Evolutionary conservation across 805 yeast species (phyloP), one percentile per base, ranked within the genome.

Genomic region (Tetrapisispora pingtungensis): DNA sequence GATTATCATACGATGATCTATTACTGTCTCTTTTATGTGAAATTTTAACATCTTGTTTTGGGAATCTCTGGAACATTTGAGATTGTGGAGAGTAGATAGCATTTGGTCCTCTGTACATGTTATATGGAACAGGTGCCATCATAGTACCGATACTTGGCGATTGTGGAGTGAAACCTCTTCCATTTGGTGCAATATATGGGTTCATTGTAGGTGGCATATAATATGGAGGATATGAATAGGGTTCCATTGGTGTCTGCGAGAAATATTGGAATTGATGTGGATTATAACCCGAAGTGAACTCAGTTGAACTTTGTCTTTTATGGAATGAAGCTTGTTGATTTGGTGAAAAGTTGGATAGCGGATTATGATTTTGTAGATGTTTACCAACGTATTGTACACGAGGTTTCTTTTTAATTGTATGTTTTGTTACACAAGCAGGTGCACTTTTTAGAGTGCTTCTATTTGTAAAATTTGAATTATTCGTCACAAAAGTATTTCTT

Each of bases 331-430:
- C 13, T 17, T 33, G 17, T 24, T 19, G 28, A 34, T 35, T 14
- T 20, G 18, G 13, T 20, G 37, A 13, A 4, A 36, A 24, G 10
- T 7, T 27, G 26, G 36, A 10, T 7, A 2, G 5, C 15, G 35
- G 28, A 10, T 14, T 15, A 32, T 24, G 17, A 15, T 26, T 15
- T 26, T 26, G 17, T 4, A 30, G n/a, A 26, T 31, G 22, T n/a
- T 12, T 32, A 7, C 65, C 65, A 30, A 59, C 32, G 38, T 59
- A 61, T 43, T 53, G 57, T 12, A 61, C 64, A 15, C 58, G 51
- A 13, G 59, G 59, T 40, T 52, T 56, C 12, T 20, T 41, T 30
- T 15, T 43, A 18, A 14, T 33, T n/a, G 54, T 51, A 22, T 53
- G 53, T n/a, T 50, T 49, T 33, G 52, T 48, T 10, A 53, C 49